Conservation (phyloP, 169 alveolate species). For the Miamiensis avidus region DNA sequence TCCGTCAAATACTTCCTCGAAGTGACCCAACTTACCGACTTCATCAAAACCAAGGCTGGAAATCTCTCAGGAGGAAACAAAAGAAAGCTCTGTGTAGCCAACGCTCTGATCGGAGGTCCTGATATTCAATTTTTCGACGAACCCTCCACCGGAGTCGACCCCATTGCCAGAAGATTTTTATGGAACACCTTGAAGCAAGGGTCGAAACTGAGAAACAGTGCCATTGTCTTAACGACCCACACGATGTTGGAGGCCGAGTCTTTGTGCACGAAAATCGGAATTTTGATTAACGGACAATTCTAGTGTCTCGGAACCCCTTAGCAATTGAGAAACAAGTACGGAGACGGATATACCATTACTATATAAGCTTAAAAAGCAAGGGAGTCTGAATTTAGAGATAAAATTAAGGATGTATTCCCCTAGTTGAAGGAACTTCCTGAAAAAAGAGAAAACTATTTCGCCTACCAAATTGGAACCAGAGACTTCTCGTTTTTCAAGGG, state of each 20-base stretch:
- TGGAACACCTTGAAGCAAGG: conserved; percentile 83
- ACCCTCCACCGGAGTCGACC: conserved; percentile 93
- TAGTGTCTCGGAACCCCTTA: conserved; percentile 77
- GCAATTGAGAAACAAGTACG: conserved; percentile 74
- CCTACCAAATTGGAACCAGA: conserved; percentile 1
- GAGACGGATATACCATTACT: conserved; percentile 80
- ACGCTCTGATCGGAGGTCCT: conserved; percentile 88
- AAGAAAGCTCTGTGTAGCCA: conserved; percentile 84
- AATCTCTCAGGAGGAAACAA: conserved; percentile 86
- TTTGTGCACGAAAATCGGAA: conserved; percentile 80
- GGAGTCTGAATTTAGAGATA: not conserved
- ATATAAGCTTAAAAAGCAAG: conserved; percentile 32
- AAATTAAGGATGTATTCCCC: conserved; percentile 8
- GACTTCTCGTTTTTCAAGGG: conserved; percentile 29
- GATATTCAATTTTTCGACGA: conserved; percentile 86
- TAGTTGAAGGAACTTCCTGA: conserved; percentile 2
- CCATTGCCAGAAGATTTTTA: conserved; percentile 81
- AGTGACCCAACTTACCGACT: conserved; percentile 19
- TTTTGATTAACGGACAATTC: conserved; percentile 67
- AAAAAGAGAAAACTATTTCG: conserved; percentile 20
- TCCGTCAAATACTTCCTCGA: conserved; percentile 34
- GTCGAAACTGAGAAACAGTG: conserved; percentile 39
- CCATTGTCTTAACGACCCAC: conserved; percentile 78
- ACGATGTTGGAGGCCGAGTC: conserved; percentile 84
- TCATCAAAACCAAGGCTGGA: conserved; percentile 60